Evolutionary conservation across 2,329 filamentous ascomycete species (phyloP).

Genomic region (Fusarium bulbicola): DNA sequence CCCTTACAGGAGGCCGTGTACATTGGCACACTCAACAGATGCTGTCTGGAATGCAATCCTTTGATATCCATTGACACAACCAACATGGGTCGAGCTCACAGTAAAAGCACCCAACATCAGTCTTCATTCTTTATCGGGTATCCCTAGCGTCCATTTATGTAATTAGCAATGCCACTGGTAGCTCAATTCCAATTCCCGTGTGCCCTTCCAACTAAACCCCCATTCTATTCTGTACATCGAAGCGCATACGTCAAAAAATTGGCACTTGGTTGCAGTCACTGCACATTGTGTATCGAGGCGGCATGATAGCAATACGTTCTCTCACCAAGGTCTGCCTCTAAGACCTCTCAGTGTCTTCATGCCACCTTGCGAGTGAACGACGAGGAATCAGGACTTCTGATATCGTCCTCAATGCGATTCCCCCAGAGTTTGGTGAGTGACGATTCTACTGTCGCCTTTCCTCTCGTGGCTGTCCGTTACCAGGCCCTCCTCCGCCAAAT

Average conservation of each 20-base stretch:
- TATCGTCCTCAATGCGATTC: background rate
- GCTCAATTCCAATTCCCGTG: slow-evolving; percentile 12
- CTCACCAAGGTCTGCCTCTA: background rate
- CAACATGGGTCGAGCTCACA: background rate
- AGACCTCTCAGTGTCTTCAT: background rate
- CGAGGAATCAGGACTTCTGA: background rate
- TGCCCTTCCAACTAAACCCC: slow-evolving; percentile 4
- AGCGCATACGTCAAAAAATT: background rate
- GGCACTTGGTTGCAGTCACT: background rate
- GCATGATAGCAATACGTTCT: background rate
- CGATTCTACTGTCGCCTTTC: slow-evolving; percentile 42
- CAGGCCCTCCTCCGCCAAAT: slow-evolving; percentile 47
- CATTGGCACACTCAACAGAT: background rate
- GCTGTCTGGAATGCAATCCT: background rate
- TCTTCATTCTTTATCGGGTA: slow-evolving; percentile 31
- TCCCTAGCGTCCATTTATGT: slow-evolving; percentile 31
- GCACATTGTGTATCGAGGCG: background rate
- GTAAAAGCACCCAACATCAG: background rate
- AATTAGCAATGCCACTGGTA: slow-evolving; percentile 32
- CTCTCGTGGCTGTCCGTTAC: slow-evolving; percentile 43
- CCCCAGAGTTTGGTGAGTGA: slow-evolving; percentile 14
- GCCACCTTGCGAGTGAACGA: background rate
- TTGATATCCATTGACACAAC: background rate
- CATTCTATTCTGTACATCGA: slow-evolving; percentile 36
- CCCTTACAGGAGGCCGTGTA: background rate